A percentile compares a stretch with the other conserved stretches of the same genome.
Conservation (phyloP, 2,329 filamentous ascomycete species). For the Macrophomina tecta region DNA sequence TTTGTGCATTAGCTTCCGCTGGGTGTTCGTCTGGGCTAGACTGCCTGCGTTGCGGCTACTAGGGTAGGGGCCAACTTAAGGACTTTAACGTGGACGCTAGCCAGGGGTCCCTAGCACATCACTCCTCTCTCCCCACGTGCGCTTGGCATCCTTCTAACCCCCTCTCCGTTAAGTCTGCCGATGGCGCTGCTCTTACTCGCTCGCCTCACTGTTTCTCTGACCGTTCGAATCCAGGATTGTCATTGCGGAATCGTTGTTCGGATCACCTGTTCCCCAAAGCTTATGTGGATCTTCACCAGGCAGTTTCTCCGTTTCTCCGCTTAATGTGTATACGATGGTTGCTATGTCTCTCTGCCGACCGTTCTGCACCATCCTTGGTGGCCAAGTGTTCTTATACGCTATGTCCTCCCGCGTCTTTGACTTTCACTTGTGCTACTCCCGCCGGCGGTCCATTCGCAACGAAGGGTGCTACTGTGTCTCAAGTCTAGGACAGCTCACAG, state of each 20-base stretch:
- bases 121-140: background rate
- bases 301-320: constrained; percentile 9
- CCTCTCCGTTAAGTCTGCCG: background rate
- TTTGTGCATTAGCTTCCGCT: constrained; percentile 15
- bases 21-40: constrained; percentile 9
- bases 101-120: background rate
- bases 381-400: background rate
- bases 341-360: background rate
- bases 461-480: background rate
- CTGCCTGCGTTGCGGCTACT: background rate
- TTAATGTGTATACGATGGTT: background rate
- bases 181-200: background rate
- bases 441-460: background rate
- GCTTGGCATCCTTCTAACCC: background rate
- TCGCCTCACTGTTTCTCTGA: constrained; percentile 18
- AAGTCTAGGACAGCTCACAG: background rate
- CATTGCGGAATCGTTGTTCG: constrained; percentile 8
- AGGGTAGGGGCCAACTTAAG: constrained; percentile 4
- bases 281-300: background rate
- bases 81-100: background rate
- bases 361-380: background rate
- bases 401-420: background rate
- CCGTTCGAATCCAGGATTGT: background rate
- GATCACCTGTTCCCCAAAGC: constrained; percentile 12
- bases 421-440: background rate